These are phyloP conservation scores for Thecamonas trahens DNA, from an alignment of 78 protist species.

Conservation along the genomic window DNA sequence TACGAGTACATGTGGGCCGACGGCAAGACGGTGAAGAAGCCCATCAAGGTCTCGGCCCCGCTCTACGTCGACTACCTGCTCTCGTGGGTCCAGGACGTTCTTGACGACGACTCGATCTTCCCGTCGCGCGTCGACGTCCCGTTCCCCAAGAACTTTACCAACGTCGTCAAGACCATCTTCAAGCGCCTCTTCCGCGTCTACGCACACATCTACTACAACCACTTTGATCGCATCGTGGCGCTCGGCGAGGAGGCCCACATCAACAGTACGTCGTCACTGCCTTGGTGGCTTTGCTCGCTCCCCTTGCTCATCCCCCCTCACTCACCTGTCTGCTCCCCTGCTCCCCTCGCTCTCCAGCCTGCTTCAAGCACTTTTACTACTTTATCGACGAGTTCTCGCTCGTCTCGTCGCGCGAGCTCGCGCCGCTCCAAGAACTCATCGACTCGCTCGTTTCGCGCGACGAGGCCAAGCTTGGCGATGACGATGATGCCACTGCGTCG, in stretches of 20 bases:
- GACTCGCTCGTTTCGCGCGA: not conserved
- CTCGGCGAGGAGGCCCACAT: conserved; percentile 85
- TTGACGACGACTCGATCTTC: conserved; percentile 88
- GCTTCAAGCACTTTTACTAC: conserved; percentile 62
- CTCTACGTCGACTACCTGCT: conserved; percentile 90
- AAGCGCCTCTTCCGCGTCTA: conserved; percentile 85
- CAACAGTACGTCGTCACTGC: conserved; percentile 63
- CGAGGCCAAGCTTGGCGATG: no score
- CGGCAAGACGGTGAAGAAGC: conserved; percentile 73
- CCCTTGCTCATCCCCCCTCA: not conserved
- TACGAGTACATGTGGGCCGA: conserved; percentile 95
- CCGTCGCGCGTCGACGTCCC: conserved; percentile 68
- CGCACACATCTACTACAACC: conserved; percentile 94
- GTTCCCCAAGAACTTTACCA: conserved; percentile 85
- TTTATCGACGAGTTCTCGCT: conserved; percentile 74
- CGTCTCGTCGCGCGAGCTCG: conserved; percentile 67
- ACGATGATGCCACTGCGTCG: no score
- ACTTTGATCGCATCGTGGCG: conserved; percentile 59
- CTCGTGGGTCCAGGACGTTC: conserved; percentile 90
- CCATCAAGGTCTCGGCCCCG: conserved; percentile 87
- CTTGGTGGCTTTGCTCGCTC: not conserved
- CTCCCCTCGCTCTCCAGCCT: conserved; percentile 15
- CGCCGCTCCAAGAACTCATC: conserved; percentile 67
- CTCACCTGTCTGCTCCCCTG: not conserved
- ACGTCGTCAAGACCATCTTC: conserved; percentile 73